phyloP scores from a whole-genome alignment of 2,329 filamentous ascomycete genomes.

The Aureobasidium sp. region DNA sequence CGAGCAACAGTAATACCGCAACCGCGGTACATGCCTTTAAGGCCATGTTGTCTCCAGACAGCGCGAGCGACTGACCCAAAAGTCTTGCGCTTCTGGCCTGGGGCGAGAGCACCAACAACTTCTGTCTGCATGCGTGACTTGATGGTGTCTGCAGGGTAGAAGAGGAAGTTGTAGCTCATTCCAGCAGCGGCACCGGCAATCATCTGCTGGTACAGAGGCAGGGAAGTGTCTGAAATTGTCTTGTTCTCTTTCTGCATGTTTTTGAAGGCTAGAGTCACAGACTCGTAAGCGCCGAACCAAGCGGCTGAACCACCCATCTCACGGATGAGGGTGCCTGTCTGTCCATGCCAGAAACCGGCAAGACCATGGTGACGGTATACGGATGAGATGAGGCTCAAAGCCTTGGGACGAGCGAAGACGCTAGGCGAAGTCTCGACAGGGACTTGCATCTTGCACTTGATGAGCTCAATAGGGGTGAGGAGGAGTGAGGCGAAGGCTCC shows the following conservation, averaged over 20 bases:
- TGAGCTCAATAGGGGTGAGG: constrained; percentile 94
- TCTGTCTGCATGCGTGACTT: constrained; percentile 98
- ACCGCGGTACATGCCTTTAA: constrained; percentile 90
- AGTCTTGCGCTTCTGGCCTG: constrained; percentile 59
- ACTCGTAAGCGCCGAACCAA: constrained; percentile 96
- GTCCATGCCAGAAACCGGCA: constrained; percentile 93
- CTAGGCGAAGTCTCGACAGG: constrained; percentile 31
- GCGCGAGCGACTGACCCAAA: constrained; percentile 78
- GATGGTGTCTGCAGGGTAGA: constrained; percentile 97
- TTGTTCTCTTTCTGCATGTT: constrained; percentile 42
- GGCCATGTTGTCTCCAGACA: constrained; percentile 84
- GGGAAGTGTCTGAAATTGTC: constrained; percentile 44
- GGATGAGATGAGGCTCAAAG: constrained; percentile 76
- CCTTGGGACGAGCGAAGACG: constrained; percentile 59
- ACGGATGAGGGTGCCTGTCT: constrained; percentile 91
- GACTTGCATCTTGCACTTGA: constrained; percentile 99
- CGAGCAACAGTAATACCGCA: constrained; percentile 94
- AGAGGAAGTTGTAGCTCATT: constrained; percentile 96
- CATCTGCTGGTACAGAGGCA: constrained; percentile 90
- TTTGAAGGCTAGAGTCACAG: constrained; percentile 75
- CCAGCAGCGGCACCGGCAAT: constrained; percentile 88
- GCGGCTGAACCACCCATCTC: constrained; percentile 94
- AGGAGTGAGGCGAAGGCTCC: constrained; percentile 92
- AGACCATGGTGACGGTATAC: constrained; percentile 88
- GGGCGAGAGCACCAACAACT: constrained; percentile 58